Percentiles rank a stretch among this genome's conserved stretches.
Conservation (phyloP, 345 rosid species). For the Hibiscus tridactylites region DNA sequence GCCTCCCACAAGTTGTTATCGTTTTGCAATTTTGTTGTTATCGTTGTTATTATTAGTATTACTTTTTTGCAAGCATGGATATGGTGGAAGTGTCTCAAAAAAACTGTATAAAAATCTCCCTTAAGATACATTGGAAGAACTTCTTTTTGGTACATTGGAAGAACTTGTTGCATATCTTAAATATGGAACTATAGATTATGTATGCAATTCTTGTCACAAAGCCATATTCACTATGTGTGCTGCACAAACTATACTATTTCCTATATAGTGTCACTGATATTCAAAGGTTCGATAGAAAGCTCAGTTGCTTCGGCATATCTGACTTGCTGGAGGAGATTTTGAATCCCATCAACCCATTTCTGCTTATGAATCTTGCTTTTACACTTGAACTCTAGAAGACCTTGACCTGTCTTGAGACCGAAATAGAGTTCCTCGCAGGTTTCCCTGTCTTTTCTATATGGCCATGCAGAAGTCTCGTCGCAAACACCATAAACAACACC, state of each 20-base stretch:
- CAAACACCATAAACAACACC: conserved; percentile 79
- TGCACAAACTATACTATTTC: conserved; percentile 8
- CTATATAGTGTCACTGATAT: conserved; percentile 28
- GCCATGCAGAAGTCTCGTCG: conserved; percentile 82
- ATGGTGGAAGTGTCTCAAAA: background rate
- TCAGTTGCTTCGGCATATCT: conserved; percentile 40
- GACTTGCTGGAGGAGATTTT: conserved; percentile 63
- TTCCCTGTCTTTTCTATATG: conserved; percentile 73
- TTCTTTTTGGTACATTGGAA: background rate
- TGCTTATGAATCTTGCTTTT: conserved; percentile 73
- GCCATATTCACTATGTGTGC: conserved; percentile 7
- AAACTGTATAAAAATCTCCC: background rate
- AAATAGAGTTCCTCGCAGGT: conserved; percentile 65
- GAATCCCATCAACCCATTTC: conserved; percentile 76
- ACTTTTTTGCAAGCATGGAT: background rate
- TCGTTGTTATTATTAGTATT: background rate
- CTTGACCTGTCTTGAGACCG: conserved; percentile 85
- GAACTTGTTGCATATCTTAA: background rate
- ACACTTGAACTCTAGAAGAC: conserved; percentile 93
- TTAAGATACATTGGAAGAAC: background rate
- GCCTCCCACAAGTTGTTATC: background rate
- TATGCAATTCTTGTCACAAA: background rate
- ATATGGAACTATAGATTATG: background rate
- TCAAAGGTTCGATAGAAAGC: conserved; percentile 44
- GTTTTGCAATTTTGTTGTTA: background rate